Conservation (phyloP, 495 filamentous ascomycete species). For the Parathielavia hyrcaniae region DNA sequence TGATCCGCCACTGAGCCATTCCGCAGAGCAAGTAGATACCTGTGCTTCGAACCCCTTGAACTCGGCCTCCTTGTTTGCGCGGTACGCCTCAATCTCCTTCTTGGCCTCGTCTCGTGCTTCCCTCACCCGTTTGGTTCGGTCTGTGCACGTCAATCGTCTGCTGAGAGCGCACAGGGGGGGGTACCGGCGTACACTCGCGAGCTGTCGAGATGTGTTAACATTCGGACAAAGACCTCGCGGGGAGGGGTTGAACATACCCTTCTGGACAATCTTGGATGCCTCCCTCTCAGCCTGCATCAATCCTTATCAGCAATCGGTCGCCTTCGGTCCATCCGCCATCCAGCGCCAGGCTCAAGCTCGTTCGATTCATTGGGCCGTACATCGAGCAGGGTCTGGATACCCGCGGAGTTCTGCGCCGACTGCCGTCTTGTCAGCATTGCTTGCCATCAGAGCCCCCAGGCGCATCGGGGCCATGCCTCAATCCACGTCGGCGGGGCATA, state of each 20-base stretch:
- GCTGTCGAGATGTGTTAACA: slow-evolving; percentile 24
- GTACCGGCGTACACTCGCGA: slow-evolving; percentile 39
- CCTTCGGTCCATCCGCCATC: too few relatives aligned
- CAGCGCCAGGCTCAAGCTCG: background rate
- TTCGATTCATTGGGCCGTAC: slow-evolving; percentile 53
- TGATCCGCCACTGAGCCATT: too few relatives aligned
- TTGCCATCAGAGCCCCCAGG: background rate
- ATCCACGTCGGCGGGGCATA: background rate
- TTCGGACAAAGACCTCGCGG: background rate
- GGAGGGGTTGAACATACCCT: slow-evolving; percentile 50
- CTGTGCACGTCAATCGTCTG: slow-evolving; percentile 39
- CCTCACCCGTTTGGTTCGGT: slow-evolving; percentile 93
- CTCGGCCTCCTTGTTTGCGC: slow-evolving; percentile 82
- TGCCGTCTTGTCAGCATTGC: slow-evolving; percentile 32
- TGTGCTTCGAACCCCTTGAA: slow-evolving; percentile 92
- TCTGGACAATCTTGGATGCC: slow-evolving; percentile 97
- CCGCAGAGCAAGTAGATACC: slow-evolving; percentile 47
- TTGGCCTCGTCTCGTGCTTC: slow-evolving; percentile 93
- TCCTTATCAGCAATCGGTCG: slow-evolving; percentile 1
- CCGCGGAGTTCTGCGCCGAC: slow-evolving; percentile 97
- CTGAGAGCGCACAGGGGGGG: background rate
- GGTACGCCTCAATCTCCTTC: slow-evolving; percentile 96
- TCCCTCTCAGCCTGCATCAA: slow-evolving; percentile 81
- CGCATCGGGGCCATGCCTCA: background rate
- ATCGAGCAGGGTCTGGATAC: slow-evolving; percentile 97